Evolutionary conservation across 176 grass and related monocot genomes (phyloP).

Genomic region (Poa annua): DNA sequence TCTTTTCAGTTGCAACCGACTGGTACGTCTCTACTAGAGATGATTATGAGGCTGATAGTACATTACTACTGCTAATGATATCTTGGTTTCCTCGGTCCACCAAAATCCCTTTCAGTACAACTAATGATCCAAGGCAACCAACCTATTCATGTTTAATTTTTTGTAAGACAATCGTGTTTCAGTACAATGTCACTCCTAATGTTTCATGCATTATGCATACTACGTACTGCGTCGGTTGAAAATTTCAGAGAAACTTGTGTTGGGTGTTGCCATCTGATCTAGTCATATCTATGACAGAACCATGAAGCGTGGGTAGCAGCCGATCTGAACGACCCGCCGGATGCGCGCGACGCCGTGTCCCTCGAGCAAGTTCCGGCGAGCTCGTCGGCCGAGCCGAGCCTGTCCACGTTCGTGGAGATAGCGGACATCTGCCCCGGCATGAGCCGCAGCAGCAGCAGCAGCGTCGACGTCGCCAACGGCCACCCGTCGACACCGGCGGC

Average conservation of each 20-base stretch:
- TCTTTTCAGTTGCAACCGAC: constrained; percentile 10
- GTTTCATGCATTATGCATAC: too few relatives aligned
- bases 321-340: not conserved
- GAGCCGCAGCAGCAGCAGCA: constrained; percentile 18
- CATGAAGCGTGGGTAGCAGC: constrained; percentile 33
- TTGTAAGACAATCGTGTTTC: too few relatives aligned
- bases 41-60: not conserved
- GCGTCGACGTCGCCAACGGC: not conserved
- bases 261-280: not conserved
- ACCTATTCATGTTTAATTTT: too few relatives aligned
- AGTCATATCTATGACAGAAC: constrained; percentile 9
- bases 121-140: too few relatives aligned
- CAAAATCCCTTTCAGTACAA: not conserved
- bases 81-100: not conserved
- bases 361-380: constrained; percentile 27
- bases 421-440: constrained; percentile 47
- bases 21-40: not conserved
- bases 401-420: constrained; percentile 54
- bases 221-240: not conserved
- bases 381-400: constrained; percentile 45
- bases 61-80: not conserved
- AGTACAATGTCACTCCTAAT: not conserved
- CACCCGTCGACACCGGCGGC: not conserved
- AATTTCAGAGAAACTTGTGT: not conserved
- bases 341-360: not conserved